phyloP scores from a whole-genome alignment of 2,329 filamentous ascomycete genomes.

The Fusarium chuoi region DNA sequence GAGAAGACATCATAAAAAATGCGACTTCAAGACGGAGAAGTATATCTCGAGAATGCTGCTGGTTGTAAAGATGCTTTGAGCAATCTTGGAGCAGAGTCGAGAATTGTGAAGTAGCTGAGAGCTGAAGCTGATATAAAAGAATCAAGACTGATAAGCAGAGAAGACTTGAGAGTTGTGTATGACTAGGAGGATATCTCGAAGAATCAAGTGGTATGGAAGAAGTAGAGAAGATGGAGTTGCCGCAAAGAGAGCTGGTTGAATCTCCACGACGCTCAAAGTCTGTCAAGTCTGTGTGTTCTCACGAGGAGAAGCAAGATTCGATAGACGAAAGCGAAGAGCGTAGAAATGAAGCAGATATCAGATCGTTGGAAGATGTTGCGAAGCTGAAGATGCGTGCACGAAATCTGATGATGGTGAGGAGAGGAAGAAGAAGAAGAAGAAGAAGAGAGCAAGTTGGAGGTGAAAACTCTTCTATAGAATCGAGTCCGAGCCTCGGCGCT shows the following conservation, averaged over 20 bases:
- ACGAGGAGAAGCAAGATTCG: background rate
- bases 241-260: background rate
- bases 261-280: background rate
- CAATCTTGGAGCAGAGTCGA: background rate
- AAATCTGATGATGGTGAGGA: constrained; percentile 18
- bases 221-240: background rate
- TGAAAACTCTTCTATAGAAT: background rate
- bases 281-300: background rate
- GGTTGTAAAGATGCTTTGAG: constrained; percentile 2
- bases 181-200: background rate
- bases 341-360: constrained; percentile 5
- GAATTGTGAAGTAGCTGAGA: background rate
- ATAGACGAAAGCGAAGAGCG: background rate
- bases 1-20: constrained; percentile 10
- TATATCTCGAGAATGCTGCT: background rate
- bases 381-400: background rate
- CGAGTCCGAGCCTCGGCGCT: background rate
- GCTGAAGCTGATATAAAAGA: background rate
- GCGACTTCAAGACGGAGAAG: background rate
- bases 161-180: background rate
- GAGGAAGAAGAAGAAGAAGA: background rate
- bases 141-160: constrained; percentile 10
- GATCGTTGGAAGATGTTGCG: constrained; percentile 7
- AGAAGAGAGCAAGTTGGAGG: background rate
- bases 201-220: background rate